Evolutionary conservation across 768 basidiomycete species (phyloP), one percentile per base, ranked within the genome.

Genomic region (Hydnomerulius pinastri): DNA sequence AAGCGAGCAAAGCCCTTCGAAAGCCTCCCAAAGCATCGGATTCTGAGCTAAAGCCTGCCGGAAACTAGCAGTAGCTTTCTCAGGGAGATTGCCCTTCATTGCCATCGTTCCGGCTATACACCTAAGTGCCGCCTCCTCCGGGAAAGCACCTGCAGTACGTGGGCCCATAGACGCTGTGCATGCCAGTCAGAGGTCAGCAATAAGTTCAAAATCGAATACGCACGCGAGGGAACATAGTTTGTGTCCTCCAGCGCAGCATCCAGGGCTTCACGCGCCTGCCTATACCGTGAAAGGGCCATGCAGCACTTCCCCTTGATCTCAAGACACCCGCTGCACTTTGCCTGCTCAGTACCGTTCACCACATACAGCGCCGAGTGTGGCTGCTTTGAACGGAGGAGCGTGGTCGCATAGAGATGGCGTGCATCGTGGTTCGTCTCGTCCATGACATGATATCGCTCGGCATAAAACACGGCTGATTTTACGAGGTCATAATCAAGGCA

Each of bases 21-120:
- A 89, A 4, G 93, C 93, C 66, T 97, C 93, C 92, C 92, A 96
- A 46, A 94, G 70, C 65, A 90, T 80, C 27, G 91, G 90, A 63
- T 92, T 86, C 40, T 84, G 65, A 12, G 74, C 66, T 53, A 97
- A 74, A 23, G 92, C 88, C 51, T 84, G 80, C 39, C 77, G 77
- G 67, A 87, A 95, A 62, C 83, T 86, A 46, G 71, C 62, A 21
- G 77, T 73, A n/a, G 93, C 93, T 57, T 82, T 80, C 46, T 87
- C 85, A 3, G 79, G 79, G 51, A 89, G 77, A 66, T 92, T 91
- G 42, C 87, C 90, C 68, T 86, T 90, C 63, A 85, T 60, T 27
- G 92, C 90, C 68, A 85, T 80, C 32, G 73, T 78, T 35, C 92
- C 93, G 41, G 89, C 79, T 60, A 83, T 79, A 77, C 92, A 92